phyloP scores from a whole-genome alignment of 202 grass and related monocot species.

The Cymbopogon flexuosus region DNA sequence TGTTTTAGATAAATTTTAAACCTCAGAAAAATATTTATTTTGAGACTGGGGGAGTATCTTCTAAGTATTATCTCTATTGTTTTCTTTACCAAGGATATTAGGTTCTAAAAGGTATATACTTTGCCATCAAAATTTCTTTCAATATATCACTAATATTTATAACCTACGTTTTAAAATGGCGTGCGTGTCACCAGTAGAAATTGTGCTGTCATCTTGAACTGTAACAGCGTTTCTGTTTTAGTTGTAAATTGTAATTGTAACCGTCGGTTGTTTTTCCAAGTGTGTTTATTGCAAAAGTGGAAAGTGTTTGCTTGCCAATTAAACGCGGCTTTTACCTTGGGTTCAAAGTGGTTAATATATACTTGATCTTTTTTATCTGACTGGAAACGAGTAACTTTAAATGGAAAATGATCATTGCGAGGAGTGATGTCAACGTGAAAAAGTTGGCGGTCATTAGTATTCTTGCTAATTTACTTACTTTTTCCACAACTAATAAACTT shows the following conservation, averaged over 20 bases:
- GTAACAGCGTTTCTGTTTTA: neutral
- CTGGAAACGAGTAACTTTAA: neutral
- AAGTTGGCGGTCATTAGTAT: neutral
- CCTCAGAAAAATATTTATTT: too few species aligned
- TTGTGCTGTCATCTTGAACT: neutral
- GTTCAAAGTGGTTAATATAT: neutral
- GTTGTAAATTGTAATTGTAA: neutral
- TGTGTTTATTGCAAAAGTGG: neutral
- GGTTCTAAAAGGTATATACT: too few species aligned
- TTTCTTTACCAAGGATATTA: too few species aligned
- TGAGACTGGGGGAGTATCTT: too few species aligned
- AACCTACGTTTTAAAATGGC: neutral
- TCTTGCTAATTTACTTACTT: too few species aligned
- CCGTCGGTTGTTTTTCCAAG: neutral
- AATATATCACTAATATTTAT: neutral
- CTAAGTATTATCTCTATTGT: too few species aligned
- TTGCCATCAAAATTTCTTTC: too few species aligned
- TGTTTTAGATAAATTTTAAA: too few species aligned
- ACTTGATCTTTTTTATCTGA: neutral
- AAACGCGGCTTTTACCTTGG: neutral
- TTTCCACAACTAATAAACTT: too few species aligned
- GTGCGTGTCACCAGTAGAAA: neutral
- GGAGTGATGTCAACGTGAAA: neutral
- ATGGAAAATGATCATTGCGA: neutral
- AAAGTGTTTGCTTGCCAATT: neutral